These are phyloP conservation scores for Aspergillus pseudoterreus DNA, from an alignment of 2,329 filamentous ascomycete genomes.

Conservation along the genomic window DNA sequence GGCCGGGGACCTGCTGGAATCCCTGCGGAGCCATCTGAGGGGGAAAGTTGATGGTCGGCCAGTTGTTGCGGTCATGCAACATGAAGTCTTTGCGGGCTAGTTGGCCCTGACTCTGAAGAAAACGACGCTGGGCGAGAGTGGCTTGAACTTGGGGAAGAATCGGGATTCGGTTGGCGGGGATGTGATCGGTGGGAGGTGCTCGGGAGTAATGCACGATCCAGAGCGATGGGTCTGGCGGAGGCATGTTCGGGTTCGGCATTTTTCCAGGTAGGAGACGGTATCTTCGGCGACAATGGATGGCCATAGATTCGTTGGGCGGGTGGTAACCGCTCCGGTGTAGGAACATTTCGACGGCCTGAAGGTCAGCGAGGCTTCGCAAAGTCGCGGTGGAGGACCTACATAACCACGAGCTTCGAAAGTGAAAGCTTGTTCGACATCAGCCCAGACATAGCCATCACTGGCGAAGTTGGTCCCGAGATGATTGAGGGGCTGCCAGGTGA, in stretches of 20 bases:
- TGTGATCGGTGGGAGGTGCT: conserved; percentile 67
- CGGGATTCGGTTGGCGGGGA: conserved; percentile 61
- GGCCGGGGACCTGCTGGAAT: conserved; percentile 50
- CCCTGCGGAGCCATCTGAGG: conserved; percentile 48
- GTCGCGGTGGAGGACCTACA: conserved; percentile 41
- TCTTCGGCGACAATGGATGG: conserved; percentile 74
- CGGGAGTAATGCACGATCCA: conserved; percentile 91
- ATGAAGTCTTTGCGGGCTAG: conserved; percentile 91
- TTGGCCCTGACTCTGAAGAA: conserved; percentile 70
- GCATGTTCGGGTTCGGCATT: conserved; percentile 64
- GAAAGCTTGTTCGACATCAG: conserved; percentile 72
- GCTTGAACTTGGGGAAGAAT: conserved; percentile 40
- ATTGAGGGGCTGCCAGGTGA: conserved; percentile 83
- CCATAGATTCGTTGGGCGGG: conserved; percentile 66
- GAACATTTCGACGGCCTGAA: conserved; percentile 81
- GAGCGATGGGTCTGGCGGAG: conserved; percentile 72
- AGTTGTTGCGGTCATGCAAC: conserved; percentile 82
- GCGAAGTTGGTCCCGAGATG: conserved; percentile 71
- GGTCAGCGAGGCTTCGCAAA: not conserved
- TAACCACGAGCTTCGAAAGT: conserved; percentile 70
- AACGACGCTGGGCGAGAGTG: conserved; percentile 48
- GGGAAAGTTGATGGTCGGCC: conserved; percentile 78
- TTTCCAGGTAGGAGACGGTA: conserved; percentile 78
- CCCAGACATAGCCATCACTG: conserved; percentile 91
- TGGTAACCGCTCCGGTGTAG: conserved; percentile 78